These are phyloP conservation scores for Furcasterigmium sp. DNA, from an alignment of 2,329 filamentous ascomycete genomes.

Conservation along the genomic window DNA sequence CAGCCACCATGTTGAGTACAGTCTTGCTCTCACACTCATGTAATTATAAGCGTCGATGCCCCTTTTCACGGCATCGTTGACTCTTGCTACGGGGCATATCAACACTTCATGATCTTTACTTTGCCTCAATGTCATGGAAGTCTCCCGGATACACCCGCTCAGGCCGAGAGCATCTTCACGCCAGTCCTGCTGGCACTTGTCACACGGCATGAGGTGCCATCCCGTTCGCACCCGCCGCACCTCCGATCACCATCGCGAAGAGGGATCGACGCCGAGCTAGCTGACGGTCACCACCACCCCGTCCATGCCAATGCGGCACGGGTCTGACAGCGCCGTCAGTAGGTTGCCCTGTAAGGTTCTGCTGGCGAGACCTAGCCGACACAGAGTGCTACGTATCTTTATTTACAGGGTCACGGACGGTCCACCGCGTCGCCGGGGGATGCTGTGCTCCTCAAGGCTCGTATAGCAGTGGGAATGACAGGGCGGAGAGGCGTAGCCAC, in stretches of 20 bases:
- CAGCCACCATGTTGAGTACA: too few species aligned
- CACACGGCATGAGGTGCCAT: not conserved
- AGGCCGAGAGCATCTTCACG: too few species aligned
- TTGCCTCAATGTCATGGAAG: too few species aligned
- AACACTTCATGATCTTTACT: too few species aligned
- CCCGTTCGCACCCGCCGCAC: not conserved
- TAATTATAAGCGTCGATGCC: too few species aligned
- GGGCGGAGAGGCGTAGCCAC: too few species aligned
- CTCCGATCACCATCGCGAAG: not conserved
- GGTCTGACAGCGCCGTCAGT: not conserved
- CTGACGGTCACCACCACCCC: not conserved
- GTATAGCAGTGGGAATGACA: not conserved
- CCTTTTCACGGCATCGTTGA: too few species aligned
- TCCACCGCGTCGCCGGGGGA: too few species aligned
- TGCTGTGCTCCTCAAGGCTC: too few species aligned
- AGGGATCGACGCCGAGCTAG: not conserved
- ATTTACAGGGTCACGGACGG: not conserved
- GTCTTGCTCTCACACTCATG: too few species aligned
- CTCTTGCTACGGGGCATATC: too few species aligned
- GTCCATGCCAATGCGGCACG: not conserved
- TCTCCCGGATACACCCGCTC: too few species aligned
- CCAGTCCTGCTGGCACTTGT: not conserved
- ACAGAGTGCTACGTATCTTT: not conserved
- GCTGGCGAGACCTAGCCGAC: not conserved
- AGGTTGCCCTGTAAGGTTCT: not conserved